Percentiles rank a stretch among this genome's conserved stretches.
Evolutionary conservation across 1,284 basidiomycete species (phyloP).

Genomic region (Pseudozyma pruni): DNA sequence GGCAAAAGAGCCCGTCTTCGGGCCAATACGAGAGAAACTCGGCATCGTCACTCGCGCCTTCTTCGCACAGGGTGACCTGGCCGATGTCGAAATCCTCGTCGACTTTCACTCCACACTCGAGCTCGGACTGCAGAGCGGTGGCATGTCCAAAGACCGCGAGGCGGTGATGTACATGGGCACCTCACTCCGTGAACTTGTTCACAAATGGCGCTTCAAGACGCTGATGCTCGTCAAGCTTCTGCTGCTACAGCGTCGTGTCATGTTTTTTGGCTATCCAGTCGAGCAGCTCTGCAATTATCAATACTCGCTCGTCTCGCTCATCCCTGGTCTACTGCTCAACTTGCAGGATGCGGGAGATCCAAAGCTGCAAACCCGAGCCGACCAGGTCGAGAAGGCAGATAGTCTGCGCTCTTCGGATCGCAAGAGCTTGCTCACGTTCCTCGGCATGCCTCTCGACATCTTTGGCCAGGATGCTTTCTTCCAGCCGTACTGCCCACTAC

Average conservation of each 20-base stretch:
- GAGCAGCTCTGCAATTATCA: conserved; percentile 96
- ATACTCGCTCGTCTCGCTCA: conserved; percentile 79
- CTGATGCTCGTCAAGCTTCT: conserved; percentile 93
- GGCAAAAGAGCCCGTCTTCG: conserved; percentile 72
- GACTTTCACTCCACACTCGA: conserved; percentile 67
- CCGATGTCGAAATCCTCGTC: conserved; percentile 62
- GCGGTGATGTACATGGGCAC: conserved; percentile 84
- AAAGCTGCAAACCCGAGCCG: conserved; percentile 72
- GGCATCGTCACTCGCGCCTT: conserved; percentile 83
- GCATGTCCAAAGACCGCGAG: conserved; percentile 49
- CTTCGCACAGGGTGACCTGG: conserved; percentile 66
- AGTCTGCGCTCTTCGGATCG: conserved; percentile 89
- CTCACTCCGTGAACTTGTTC: conserved; percentile 88
- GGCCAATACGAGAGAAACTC: conserved; percentile 79
- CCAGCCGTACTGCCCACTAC: conserved; percentile 95
- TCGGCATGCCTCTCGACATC: conserved; percentile 85
- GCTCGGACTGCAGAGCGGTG: conserved; percentile 54
- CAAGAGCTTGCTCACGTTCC: conserved; percentile 87
- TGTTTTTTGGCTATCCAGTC: conserved; percentile 97
- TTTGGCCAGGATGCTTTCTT: conserved; percentile 82
- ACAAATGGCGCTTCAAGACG: conserved; percentile 91
- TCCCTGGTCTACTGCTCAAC: conserved; percentile 78
- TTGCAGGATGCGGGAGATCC: conserved; percentile 94
- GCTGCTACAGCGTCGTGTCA: conserved; percentile 82
- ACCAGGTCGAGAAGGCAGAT: conserved; percentile 61